Conservation (phyloP, 805 yeast genomes). For the Tetrapisispora fleetii region DNA sequence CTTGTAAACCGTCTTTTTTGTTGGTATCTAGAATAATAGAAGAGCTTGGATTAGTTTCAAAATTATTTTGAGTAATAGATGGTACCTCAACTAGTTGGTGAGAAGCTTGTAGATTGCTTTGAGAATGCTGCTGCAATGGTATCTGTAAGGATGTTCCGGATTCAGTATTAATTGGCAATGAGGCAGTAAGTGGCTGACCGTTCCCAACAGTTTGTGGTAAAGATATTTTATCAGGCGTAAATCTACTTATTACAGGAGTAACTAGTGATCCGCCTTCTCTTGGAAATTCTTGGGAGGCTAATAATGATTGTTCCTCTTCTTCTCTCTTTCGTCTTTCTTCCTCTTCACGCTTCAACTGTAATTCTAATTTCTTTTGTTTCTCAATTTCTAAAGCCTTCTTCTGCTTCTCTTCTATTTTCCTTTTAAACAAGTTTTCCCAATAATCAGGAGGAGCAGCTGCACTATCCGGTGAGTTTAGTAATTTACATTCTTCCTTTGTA, state of each 20-base stretch:
- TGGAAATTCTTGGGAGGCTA: background rate
- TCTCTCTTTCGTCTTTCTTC: slow-evolving; percentile 7
- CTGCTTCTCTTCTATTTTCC: background rate
- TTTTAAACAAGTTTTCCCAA: slow-evolving; percentile 17
- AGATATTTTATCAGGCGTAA: background rate
- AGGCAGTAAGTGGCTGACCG: background rate
- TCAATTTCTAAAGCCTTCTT: slow-evolving; percentile 1
- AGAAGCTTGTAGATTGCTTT: background rate
- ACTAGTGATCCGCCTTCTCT: background rate
- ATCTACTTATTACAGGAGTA: background rate
- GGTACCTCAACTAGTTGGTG: background rate
- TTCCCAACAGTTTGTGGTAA: background rate
- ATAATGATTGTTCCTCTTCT: background rate
- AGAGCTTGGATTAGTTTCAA: background rate
- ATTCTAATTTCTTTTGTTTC: slow-evolving; percentile 4
- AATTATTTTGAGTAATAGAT: background rate
- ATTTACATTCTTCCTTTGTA: slow-evolving; percentile 10
- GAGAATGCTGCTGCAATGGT: background rate
- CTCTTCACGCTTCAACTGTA: slow-evolving; percentile 7
- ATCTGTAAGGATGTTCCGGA: background rate
- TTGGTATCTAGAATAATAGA: slow-evolving; percentile 3
- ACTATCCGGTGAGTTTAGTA: slow-evolving; percentile 6
- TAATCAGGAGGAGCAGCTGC: slow-evolving; percentile 25
- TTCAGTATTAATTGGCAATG: background rate
- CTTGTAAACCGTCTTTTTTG: slow-evolving; percentile 2